These are phyloP conservation scores for Leishmania tropica DNA, from an alignment of 208 protist species.

Conservation along the genomic window DNA sequence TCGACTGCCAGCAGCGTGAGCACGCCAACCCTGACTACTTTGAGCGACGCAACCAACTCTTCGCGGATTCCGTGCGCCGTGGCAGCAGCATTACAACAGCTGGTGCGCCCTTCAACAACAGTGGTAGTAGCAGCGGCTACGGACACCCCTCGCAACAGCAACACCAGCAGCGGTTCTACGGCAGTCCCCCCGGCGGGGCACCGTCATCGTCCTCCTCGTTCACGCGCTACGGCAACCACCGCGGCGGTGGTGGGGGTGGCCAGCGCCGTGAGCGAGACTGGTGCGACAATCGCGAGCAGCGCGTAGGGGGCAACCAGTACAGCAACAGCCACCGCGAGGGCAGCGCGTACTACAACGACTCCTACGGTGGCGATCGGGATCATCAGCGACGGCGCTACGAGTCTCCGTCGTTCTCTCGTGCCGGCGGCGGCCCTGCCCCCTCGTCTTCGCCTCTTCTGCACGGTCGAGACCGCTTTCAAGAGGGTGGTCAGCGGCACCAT, in stretches of 20 bases:
- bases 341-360: constrained; percentile 5
- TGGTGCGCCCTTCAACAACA: constrained; percentile 8
- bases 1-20: constrained; percentile 57
- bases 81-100: not conserved
- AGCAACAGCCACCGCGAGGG: not conserved
- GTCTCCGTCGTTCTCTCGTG: constrained; percentile 5
- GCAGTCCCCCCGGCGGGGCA: not conserved
- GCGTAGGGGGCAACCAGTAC: constrained; percentile 1
- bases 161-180: constrained; percentile 8
- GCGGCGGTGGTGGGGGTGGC: constrained; percentile 1
- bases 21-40: constrained; percentile 52
- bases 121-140: not conserved
- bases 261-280: constrained; percentile 30
- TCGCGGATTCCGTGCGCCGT: constrained; percentile 1
- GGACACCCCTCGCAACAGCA: constrained; percentile 14
- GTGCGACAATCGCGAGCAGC: constrained; percentile 12
- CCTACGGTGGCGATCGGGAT: not conserved
- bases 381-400: constrained; percentile 26
- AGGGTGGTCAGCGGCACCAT: not conserved
- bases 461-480: constrained; percentile 4
- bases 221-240: constrained; percentile 9
- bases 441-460: not conserved
- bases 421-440: constrained; percentile 3
- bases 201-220: not conserved
- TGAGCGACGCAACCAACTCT: constrained; percentile 34